These are phyloP conservation scores for Colletotrichum horii DNA, from an alignment of 2,329 filamentous ascomycete genomes.

Conservation along the genomic window DNA sequence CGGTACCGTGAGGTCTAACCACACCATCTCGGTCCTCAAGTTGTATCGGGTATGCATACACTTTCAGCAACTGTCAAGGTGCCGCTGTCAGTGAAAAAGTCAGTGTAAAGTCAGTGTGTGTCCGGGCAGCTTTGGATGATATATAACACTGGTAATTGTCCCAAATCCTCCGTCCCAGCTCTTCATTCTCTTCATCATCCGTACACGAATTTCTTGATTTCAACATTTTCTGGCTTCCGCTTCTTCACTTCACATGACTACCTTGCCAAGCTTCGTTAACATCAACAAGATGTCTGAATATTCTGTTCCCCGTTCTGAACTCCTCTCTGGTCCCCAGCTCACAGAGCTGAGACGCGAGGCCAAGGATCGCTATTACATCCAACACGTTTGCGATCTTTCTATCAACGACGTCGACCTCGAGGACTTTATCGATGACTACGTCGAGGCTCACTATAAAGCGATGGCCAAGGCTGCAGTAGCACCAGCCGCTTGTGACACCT, in stretches of 20 bases:
- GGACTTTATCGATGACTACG: constrained; percentile 3
- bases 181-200: neutral
- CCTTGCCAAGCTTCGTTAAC: neutral
- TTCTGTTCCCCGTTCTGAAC: neutral
- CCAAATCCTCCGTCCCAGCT: neutral
- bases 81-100: neutral
- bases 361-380: neutral
- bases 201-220: neutral
- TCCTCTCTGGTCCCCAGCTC: neutral
- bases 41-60: neutral
- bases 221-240: neutral
- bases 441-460: neutral
- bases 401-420: neutral
- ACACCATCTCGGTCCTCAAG: neutral
- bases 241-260: neutral
- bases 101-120: neutral
- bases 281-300: neutral
- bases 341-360: neutral
- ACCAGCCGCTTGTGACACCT: neutral
- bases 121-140: neutral
- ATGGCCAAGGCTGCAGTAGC: neutral
- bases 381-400: neutral
- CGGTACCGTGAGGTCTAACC: neutral
- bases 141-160: neutral
- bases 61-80: neutral